These are phyloP conservation scores for Neopestalotiopsis sp. DNA, from an alignment of 2,329 filamentous ascomycete genomes.

Conservation along the genomic window DNA sequence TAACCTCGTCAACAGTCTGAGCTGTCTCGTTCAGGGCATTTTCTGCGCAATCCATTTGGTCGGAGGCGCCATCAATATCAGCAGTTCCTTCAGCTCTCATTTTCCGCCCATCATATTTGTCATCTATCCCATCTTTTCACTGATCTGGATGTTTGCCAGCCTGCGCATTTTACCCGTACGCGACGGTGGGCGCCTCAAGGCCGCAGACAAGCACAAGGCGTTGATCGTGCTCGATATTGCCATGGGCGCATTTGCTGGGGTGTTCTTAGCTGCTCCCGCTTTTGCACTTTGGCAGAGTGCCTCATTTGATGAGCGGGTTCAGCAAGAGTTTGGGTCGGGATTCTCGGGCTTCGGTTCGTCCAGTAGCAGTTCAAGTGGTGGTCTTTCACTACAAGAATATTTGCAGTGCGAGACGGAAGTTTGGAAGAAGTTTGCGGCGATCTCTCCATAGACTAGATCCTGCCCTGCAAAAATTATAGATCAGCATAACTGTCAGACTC, in stretches of 20 bases:
- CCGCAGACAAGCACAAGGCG: not conserved
- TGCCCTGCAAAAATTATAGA: too few species aligned
- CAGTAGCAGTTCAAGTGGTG: not conserved
- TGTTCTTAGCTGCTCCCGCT: not conserved
- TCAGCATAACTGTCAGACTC: too few species aligned
- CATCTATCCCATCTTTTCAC: slow-evolving; percentile 1
- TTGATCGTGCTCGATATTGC: not conserved
- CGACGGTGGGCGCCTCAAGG: not conserved
- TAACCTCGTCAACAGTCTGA: not conserved
- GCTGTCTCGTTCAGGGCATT: not conserved
- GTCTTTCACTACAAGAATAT: not conserved
- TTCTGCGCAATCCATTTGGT: not conserved
- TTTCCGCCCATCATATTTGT: not conserved
- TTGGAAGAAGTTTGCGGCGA: not conserved
- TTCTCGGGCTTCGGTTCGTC: too few species aligned
- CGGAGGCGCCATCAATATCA: not conserved
- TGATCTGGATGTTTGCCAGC: slow-evolving; percentile 4
- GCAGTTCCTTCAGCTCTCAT: not conserved
- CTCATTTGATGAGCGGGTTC: not conserved
- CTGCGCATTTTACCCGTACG: not conserved
- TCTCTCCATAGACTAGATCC: not conserved
- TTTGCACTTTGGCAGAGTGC: not conserved
- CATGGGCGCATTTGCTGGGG: not conserved
- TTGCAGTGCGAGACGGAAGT: not conserved
- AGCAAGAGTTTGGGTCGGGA: too few species aligned